Evolutionary conservation across 345 rosid genomes (phyloP), one percentile per base, ranked within the genome.

Genomic region (Geranium rotundifolium): DNA sequence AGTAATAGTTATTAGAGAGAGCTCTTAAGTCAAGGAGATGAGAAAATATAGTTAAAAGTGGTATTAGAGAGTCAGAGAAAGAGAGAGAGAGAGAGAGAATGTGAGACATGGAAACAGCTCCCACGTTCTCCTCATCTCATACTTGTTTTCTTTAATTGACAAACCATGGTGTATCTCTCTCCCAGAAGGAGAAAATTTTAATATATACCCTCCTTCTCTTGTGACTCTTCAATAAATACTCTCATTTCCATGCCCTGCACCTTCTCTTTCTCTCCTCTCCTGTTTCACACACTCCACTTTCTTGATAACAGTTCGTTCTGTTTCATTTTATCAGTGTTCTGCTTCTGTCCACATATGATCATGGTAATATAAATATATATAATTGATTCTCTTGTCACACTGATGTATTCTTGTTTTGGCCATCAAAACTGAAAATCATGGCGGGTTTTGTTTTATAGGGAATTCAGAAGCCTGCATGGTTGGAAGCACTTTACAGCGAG

Each of bases 381-480:
- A 17, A 1, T 57, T 19, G 9, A 13, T 17, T 1, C 19, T 13
- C 17, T 20, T 20, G n/a, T 19, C 27, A 19, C 20, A 0, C 27
- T 23, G 27, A 0, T 23, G 27, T 23, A 23, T 23, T 57, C 7
- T 58, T 66, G 69, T 27, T 23, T 56, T 60, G 59, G 41, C 41
- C 37, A 58, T 61, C 58, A 54, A 59, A 31, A 34, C 29, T 46
- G 60, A 50, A 18, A 34, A 17, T 17, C 19, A 19, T 61, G 23
- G 15, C 20, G 59, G 39, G 29, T 23, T 56, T 29, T 14, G 15
- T 23, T 23, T 23, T 23, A 16, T 65, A 83, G 90, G 97, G 90
- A 76, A 79, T 82, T 80, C 81, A 79, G 59, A 86, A 81, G 76
- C 96, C 97, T 17, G 92, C 95, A 72, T 93, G 99, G 99, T 72